These are phyloP conservation scores for Periconia sp. DNA, from an alignment of 2,329 filamentous ascomycete species.

Conservation along the genomic window DNA sequence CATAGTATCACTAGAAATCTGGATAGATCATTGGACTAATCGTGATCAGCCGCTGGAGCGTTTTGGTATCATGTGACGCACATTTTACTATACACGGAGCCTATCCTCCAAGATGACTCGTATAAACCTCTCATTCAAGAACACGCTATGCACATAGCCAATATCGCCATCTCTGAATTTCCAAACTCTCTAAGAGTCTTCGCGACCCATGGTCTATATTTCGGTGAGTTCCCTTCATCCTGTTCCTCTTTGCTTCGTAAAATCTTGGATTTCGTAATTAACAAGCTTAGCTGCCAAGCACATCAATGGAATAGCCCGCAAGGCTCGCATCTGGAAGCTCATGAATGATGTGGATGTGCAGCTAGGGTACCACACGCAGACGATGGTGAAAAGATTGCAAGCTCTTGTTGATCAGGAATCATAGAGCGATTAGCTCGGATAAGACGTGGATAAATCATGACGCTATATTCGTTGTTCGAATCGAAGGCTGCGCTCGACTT, in stretches of 20 bases:
- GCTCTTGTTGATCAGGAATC: constrained; percentile 33
- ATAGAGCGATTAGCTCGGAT: too few species aligned
- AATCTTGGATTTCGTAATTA: background rate
- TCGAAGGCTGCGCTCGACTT: too few species aligned
- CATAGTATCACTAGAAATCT: background rate
- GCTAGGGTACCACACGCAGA: constrained; percentile 38
- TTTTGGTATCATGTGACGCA: constrained; percentile 43
- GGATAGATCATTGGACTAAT: constrained; percentile 1
- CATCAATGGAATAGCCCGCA: constrained; percentile 37
- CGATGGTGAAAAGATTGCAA: constrained; percentile 35
- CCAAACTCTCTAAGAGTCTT: constrained; percentile 39
- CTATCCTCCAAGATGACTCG: constrained; percentile 30
- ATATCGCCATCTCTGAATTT: constrained; percentile 42
- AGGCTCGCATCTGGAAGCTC: constrained; percentile 41
- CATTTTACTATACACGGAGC: constrained; percentile 40
- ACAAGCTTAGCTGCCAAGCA: constrained; percentile 39
- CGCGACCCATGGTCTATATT: constrained; percentile 39
- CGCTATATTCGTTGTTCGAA: too few species aligned
- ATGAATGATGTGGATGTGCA: constrained; percentile 38
- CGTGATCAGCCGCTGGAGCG: constrained; percentile 28
- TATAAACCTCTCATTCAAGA: constrained; percentile 35
- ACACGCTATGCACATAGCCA: constrained; percentile 34
- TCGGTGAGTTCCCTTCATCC: constrained; percentile 24
- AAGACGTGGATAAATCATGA: too few species aligned
- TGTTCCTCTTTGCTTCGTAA: background rate